Base-by-base conservation (phyloP, 2,329 filamentous ascomycete species). In the Calycina herbarum region DNA sequence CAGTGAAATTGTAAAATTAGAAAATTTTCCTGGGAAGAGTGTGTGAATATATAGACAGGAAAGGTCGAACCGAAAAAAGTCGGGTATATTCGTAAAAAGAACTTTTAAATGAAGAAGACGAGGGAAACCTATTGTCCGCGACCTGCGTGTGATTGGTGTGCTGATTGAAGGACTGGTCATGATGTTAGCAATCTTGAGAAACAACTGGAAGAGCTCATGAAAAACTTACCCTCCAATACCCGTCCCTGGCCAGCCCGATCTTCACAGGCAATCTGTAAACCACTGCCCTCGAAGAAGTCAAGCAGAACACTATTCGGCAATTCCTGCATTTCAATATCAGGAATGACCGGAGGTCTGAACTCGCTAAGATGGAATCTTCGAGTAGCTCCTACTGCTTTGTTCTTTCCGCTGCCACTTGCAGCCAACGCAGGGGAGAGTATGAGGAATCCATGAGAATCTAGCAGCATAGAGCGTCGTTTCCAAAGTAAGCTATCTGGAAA, bases 401-500 rank as follows among this genome's bases (percentile, higher is more conserved):
- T 76, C 57, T 74, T 73, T 3, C 71, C 69, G 13, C 73, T 76
- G 42, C 77, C 76, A 38, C 74, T 71, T 24, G 75, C 86, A 24
- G 87, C 85, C 68, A 88, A 87, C 20, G 89, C 85, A 8, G 89
- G 84, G 54, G 89, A 91, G 68, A 99, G 84, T 65, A 96, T 89
- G 48, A 99, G 81, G 78, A 91, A 93, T 20, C 94, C 95, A 67
- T 90, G 84, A 8, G 88, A 87, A 77, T 98, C 94, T 64, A 99
- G 86, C 69, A 90, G 90, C 79, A 97, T 88, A 73, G 90, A 93
- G 67, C 95, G 88, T 63, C 94, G 90, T 81, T 98, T 99, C 95
- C 95, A 99, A 13, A 99, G 84, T 58, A 99, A 83, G 63, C 93
- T 96, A 76, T 98, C 94, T 0, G 95, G 95, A 76, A 99, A 97